These are phyloP conservation scores for Conoideocrella luteorostrata DNA, from an alignment of 2,329 filamentous ascomycete species.

Conservation along the genomic window DNA sequence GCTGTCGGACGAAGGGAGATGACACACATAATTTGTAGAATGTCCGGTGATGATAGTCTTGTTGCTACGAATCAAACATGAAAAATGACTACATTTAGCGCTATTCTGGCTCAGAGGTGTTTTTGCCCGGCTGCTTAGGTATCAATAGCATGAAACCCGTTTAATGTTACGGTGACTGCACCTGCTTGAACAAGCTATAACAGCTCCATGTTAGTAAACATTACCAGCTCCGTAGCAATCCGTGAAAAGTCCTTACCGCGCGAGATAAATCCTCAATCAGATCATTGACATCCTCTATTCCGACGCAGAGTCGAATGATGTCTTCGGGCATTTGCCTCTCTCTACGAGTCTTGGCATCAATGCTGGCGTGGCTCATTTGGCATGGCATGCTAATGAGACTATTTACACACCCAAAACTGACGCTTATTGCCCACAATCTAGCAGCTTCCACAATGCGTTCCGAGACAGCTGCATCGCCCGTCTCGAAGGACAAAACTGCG, in stretches of 20 bases:
- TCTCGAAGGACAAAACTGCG: conserved; percentile 93
- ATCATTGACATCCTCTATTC: conserved; percentile 89
- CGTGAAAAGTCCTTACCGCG: conserved; percentile 59
- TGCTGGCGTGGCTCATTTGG: conserved; percentile 98
- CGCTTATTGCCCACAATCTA: conserved; percentile 87
- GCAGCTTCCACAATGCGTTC: conserved; percentile 93
- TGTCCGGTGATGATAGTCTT: no score
- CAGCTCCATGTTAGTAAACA: background rate
- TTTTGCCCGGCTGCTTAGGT: conserved; percentile 26
- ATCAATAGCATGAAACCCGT: conserved; percentile 67
- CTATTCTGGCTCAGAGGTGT: conserved; percentile 18
- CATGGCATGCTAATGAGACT: conserved; percentile 99
- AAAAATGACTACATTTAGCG: no score
- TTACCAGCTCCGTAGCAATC: no score
- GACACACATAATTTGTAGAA: no score
- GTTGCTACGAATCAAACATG: no score
- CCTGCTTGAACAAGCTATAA: conserved; percentile 82
- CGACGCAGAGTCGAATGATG: conserved; percentile 89
- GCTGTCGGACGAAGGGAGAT: no score
- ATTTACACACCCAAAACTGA: conserved; percentile 97
- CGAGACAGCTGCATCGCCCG: conserved; percentile 73
- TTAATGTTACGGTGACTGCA: conserved; percentile 77
- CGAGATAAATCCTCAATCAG: conserved; percentile 87
- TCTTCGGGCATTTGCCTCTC: conserved; percentile 94
- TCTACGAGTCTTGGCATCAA: conserved; percentile 85